Conservation (phyloP, 83 land plant genomes). For the Picea abies region DNA sequence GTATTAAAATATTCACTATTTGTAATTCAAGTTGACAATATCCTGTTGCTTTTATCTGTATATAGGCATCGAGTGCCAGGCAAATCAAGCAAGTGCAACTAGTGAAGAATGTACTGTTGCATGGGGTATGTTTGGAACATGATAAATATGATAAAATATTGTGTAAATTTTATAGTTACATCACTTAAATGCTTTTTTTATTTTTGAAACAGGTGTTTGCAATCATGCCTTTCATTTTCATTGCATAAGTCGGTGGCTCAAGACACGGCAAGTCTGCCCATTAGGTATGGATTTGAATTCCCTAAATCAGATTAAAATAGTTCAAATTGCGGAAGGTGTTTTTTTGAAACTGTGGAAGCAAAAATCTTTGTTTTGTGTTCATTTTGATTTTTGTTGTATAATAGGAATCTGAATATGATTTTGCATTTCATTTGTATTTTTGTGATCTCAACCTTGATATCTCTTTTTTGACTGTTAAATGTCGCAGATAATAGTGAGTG, state of each 20-base stretch:
- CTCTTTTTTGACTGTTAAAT: not conserved
- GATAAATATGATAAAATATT: too few relatives aligned
- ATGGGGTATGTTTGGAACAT: constrained; percentile 42
- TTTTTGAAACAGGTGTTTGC: constrained; percentile 62
- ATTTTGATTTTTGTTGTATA: not conserved
- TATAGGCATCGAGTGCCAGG: constrained; percentile 62
- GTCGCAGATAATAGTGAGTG: constrained; percentile 80
- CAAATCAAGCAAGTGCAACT: constrained; percentile 73
- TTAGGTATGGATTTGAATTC: constrained; percentile 42
- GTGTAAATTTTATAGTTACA: too few relatives aligned
- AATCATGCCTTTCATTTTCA: constrained; percentile 88
- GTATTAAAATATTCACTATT: not conserved
- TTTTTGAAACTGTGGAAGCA: not conserved
- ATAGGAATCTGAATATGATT: not conserved
- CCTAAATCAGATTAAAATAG: not conserved
- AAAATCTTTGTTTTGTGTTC: too few relatives aligned
- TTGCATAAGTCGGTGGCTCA: constrained; percentile 87
- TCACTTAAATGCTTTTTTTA: not conserved
- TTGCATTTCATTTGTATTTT: not conserved
- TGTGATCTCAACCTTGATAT: not conserved
- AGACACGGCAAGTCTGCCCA: constrained; percentile 88
- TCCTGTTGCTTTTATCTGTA: not conserved
- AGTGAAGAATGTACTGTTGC: constrained; percentile 75
- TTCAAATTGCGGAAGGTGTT: not conserved
- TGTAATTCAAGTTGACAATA: not conserved